Evolutionary conservation across 768 basidiomycete species (phyloP).

Genomic region (Kwoniella botswanensis): DNA sequence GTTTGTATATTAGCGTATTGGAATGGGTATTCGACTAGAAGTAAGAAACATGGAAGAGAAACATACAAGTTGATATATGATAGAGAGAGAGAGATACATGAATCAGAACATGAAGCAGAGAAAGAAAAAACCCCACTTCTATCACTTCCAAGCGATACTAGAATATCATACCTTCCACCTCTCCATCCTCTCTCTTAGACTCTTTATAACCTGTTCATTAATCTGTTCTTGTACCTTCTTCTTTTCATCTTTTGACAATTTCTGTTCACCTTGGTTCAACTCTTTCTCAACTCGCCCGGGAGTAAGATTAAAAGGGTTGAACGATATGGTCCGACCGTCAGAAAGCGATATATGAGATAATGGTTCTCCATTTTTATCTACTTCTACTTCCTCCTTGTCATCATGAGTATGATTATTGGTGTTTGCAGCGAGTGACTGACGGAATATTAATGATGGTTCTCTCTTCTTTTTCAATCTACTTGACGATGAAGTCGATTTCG

Average conservation of each 20-base stretch:
- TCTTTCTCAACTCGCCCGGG: constrained; percentile 61
- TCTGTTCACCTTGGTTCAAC: constrained; percentile 62
- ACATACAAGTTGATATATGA: neutral
- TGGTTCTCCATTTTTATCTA: constrained; percentile 9
- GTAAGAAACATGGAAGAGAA: neutral
- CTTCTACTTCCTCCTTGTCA: neutral
- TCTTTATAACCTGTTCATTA: constrained; percentile 59
- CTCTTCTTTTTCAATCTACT: constrained; percentile 35
- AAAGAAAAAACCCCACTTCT: too few species aligned
- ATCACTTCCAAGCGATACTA: neutral
- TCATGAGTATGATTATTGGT: neutral
- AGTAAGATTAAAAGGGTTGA: constrained; percentile 80
- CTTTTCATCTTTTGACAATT: constrained; percentile 29
- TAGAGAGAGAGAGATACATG: too few species aligned
- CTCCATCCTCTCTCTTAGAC: constrained; percentile 35
- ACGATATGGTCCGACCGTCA: constrained; percentile 81
- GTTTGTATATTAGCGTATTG: neutral
- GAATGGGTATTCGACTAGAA: neutral
- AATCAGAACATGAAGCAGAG: too few species aligned
- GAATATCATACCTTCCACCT: constrained; percentile 31
- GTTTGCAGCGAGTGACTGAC: constrained; percentile 35
- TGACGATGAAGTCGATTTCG: constrained; percentile 8
- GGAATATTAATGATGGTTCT: constrained; percentile 51
- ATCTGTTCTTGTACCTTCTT: constrained; percentile 56
- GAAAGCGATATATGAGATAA: constrained; percentile 50